Base-by-base conservation (phyloP, 805 yeast genomes). In the Dipodascus geniculatus region DNA sequence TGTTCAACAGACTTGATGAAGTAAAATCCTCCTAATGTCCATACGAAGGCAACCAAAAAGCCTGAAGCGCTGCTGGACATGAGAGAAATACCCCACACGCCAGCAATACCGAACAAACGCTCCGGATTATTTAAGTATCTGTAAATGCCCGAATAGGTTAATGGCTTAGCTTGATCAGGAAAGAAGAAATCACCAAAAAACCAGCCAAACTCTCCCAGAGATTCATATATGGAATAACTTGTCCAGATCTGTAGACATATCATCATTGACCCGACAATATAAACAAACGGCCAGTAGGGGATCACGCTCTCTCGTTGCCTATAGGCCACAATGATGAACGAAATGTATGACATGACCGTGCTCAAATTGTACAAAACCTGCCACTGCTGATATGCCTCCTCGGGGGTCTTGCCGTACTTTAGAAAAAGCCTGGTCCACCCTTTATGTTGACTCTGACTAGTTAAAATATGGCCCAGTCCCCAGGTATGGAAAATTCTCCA, bases 191-290 rank as follows among this genome's bases (percentile, higher is more conserved):
- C 95, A 54, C 95, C 95, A 65, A 83, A 86, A 62, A 85, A 86
- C 93, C 93, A 86, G n/a, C 95, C 93, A 67, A 82, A 85, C 56
- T 83, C 84, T 1, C 91, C 91, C 58, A 86, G 80, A 51, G 85
- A 80, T 48, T 79, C 78, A 58, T 81, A 75, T 38, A 85, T 84
- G 28, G 87, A 84, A 22, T 74, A 61, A 59, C 84, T 80, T 35
- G 87, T 83, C 84, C 87, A 81, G 17, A 76, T 64, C 61, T 86
- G 95, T 24, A 86, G 71, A 4, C 74, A 59, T 16, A 82, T 70
- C 35, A 85, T 70, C 55, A 79, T 65, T 0, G 68, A 56, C 9
- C 91, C 91, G 49, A 82, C 61, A 53, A 83, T 82, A n/a, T 77
- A 58, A 54, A 85, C 67, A 56, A 81, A 73, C 49, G 70, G 71